Percentiles rank a stretch among this genome's conserved stretches.
Conservation (phyloP, 345 rosid species). For the Acer campestre region DNA sequence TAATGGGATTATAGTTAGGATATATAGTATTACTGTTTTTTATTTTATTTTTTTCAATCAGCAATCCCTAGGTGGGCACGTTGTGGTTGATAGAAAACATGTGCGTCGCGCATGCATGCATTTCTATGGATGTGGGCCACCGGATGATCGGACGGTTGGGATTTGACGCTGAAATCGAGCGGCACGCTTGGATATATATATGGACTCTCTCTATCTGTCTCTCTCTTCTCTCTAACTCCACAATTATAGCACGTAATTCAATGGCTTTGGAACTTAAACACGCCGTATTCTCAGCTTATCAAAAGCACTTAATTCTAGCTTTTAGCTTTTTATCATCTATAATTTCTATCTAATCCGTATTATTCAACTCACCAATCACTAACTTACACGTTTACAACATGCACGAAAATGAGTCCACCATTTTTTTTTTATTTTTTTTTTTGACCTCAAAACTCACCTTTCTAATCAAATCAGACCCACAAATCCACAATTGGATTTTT, state of each 20-base stretch:
- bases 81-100: conserved; percentile 28
- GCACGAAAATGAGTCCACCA: neutral
- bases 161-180: conserved; percentile 45
- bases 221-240: no score
- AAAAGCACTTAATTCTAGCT: conserved; percentile 2
- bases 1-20: no score
- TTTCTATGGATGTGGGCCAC: conserved; percentile 40
- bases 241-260: conserved; percentile 36
- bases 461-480: neutral
- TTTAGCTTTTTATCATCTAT: no score
- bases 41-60: neutral
- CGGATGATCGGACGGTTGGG: conserved; percentile 37
- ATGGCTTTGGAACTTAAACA: conserved; percentile 50
- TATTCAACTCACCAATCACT: neutral
- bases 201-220: neutral
- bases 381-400: conserved; percentile 17
- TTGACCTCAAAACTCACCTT: neutral
- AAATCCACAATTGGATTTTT: neutral
- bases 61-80: conserved; percentile 38
- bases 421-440: neutral
- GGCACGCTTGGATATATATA: conserved; percentile 38
- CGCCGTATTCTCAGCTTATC: conserved; percentile 42
- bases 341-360: neutral
- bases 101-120: conserved; percentile 28
- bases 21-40: no score